Evolutionary conservation across 306 rosid species (phyloP), one percentile per base, ranked within the genome.

Genomic region (Oxytropis ochrocephala): DNA sequence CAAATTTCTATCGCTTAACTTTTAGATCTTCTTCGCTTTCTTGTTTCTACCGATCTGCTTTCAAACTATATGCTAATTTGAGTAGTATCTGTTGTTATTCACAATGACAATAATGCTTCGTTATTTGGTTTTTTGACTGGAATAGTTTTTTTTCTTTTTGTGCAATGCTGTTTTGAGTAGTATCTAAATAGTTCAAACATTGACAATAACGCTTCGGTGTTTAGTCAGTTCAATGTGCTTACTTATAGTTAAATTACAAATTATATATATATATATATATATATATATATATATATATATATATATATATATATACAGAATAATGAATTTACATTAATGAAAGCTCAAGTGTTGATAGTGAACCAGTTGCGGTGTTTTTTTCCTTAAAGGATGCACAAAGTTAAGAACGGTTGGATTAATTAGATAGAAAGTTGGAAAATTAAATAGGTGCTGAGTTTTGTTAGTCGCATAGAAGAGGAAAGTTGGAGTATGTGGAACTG

Each of bases 11-110:
- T 8, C 51, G 8, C 18, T 29, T 10, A 51, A 2, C n/a, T 63
- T 54, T 47, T 17, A 55, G 81, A 80, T 75, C 78, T 76, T 59
- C 11, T 36, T 16, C 47, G 41, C 8, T 11, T 62, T 60, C 30
- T 41, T 3, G 7, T 3, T 56, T 29, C 41, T 55, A 55, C 24
- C 0, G 30, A 36, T 59, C 8, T 59, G 65, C 47, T 59, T 35
- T 59, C 0, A 16, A 59, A 35, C 16, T 9, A 1, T 9, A 59
- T 35, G 30, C 0, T 57, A 12, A 57, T 57, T 59, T 36, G 44
- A 59, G 14, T 59, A 2, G 11, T 58, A 10, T 58, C 11, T 35
- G 0, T 36, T 36, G 65, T 24, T 59, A 47, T 41, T 41, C 12
- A 41, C 11, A 41, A 11, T 41, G 13, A 11, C 47, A 38, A 7